Conservation (phyloP, 1,284 basidiomycete genomes). For the Boletus semigastroideus region DNA sequence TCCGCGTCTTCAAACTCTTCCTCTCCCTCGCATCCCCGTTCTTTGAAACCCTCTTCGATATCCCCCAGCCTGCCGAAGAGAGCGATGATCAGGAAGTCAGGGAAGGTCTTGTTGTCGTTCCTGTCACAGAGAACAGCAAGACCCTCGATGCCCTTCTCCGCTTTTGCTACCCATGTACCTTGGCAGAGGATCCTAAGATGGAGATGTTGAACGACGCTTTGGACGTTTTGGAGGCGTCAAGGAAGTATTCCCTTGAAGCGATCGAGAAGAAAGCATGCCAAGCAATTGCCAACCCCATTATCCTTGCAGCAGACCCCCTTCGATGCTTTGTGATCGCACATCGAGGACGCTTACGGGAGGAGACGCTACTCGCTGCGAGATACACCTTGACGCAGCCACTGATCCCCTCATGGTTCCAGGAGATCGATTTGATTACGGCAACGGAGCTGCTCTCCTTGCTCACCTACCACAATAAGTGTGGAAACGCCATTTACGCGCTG, state of each 20-base stretch:
- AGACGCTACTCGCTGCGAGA: background rate
- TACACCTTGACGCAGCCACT: background rate
- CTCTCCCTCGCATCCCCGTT: too few relatives aligned
- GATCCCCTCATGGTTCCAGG: background rate
- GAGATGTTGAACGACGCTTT: background rate
- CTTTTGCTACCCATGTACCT: slow-evolving; percentile 1
- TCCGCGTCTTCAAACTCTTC: too few relatives aligned
- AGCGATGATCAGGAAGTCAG: slow-evolving; percentile 7
- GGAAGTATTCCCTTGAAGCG: too few relatives aligned
- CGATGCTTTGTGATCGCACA: background rate
- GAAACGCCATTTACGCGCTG: background rate
- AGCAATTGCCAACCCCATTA: too few relatives aligned
- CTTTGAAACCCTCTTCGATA: slow-evolving; percentile 43
- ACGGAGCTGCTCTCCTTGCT: background rate
- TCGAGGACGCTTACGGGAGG: background rate
- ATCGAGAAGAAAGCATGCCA: too few relatives aligned
- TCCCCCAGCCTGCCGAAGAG: slow-evolving; percentile 35
- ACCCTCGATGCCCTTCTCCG: slow-evolving; percentile 1
- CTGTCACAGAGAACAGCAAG: background rate
- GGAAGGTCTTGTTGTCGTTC: slow-evolving; percentile 6
- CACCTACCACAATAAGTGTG: background rate
- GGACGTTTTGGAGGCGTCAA: too few relatives aligned
- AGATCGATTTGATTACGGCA: background rate
- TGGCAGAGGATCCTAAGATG: background rate
- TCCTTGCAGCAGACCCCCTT: too few relatives aligned